Evolutionary conservation across 176 grass and related monocot species (phyloP).

Genomic region (Musa schizocarpa): DNA sequence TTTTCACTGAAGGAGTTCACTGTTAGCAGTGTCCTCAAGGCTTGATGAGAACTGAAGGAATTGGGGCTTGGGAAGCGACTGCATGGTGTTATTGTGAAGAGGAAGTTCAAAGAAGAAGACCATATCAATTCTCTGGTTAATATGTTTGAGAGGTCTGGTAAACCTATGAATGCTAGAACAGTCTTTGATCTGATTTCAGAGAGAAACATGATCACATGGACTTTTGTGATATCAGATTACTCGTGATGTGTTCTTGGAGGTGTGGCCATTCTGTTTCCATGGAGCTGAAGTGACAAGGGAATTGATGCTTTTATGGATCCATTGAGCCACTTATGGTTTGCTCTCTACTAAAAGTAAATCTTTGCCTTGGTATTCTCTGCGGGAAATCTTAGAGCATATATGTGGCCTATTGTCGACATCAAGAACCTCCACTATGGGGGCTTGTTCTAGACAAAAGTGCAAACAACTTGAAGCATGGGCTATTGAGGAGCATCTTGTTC

Average conservation of each 20-base stretch:
- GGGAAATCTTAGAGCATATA: conserved; percentile 6
- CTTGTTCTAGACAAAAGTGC: neutral
- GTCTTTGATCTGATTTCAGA: conserved; percentile 66
- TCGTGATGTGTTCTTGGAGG: conserved; percentile 47
- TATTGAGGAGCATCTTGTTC: conserved; percentile 9
- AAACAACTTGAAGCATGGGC: conserved; percentile 7
- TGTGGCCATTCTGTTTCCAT: conserved; percentile 40
- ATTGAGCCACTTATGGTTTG: conserved; percentile 15
- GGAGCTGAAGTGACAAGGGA: conserved; percentile 11
- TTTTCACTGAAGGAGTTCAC: conserved; percentile 85
- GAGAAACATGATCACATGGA: conserved; percentile 93
- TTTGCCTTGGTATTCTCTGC: neutral
- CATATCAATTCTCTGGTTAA: conserved; percentile 61
- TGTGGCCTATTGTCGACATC: neutral
- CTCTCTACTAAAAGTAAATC: conserved; percentile 12
- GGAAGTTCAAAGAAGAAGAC: conserved; percentile 55
- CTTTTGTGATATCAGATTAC: conserved; percentile 78
- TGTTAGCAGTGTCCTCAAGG: conserved; percentile 65
- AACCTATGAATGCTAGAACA: conserved; percentile 45
- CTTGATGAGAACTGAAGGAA: conserved; percentile 54
- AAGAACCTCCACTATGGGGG: conserved; percentile 7
- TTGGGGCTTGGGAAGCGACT: conserved; percentile 59
- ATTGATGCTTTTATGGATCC: conserved; percentile 20
- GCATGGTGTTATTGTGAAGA: conserved; percentile 59
- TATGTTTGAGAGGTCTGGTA: conserved; percentile 63